phyloP scores from a whole-genome alignment of 2,329 filamentous ascomycete species.

The Colletotrichum endophyticum region DNA sequence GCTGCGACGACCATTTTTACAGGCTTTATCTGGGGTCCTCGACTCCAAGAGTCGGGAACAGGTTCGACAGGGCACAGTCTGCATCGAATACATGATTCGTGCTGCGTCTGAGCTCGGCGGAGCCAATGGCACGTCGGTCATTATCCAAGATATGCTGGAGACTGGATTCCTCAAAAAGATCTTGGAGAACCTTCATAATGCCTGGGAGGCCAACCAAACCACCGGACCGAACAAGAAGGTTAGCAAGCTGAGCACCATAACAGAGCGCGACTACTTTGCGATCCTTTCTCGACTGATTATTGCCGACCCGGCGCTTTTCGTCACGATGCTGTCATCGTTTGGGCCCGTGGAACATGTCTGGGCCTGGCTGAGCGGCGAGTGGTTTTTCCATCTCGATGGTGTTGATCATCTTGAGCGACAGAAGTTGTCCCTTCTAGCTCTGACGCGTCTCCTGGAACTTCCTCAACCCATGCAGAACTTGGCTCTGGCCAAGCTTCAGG shows the following conservation, averaged over 20 bases:
- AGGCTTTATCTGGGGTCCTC: slow-evolving; percentile 53
- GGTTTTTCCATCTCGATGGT: slow-evolving; percentile 73
- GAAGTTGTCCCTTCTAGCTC: slow-evolving; percentile 75
- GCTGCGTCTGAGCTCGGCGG: slow-evolving; percentile 67
- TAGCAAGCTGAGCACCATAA: slow-evolving; percentile 73
- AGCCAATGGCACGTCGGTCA: slow-evolving; percentile 61
- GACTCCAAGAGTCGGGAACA: slow-evolving; percentile 62
- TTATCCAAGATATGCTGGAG: slow-evolving; percentile 69
- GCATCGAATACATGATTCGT: slow-evolving; percentile 70
- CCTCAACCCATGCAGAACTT: slow-evolving; percentile 62
- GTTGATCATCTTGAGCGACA: slow-evolving; percentile 69
- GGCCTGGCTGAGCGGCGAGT: slow-evolving; percentile 64
- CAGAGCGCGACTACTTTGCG: slow-evolving; percentile 84
- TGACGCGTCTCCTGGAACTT: slow-evolving; percentile 74
- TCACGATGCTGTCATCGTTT: slow-evolving; percentile 57
- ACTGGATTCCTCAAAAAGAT: slow-evolving; percentile 68
- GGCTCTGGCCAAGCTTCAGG: slow-evolving; percentile 68
- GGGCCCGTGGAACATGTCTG: slow-evolving; percentile 56
- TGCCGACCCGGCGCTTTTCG: slow-evolving; percentile 72
- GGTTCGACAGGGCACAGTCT: slow-evolving; percentile 61
- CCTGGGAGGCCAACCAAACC: slow-evolving; percentile 78
- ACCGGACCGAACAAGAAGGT: slow-evolving; percentile 78
- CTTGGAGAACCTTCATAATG: slow-evolving; percentile 69
- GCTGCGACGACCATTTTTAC: slow-evolving; percentile 55
- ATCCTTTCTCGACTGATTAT: slow-evolving; percentile 81